Base-by-base conservation (phyloP, 148 eudicot genomes). In the Nepenthes mirabilis region DNA sequence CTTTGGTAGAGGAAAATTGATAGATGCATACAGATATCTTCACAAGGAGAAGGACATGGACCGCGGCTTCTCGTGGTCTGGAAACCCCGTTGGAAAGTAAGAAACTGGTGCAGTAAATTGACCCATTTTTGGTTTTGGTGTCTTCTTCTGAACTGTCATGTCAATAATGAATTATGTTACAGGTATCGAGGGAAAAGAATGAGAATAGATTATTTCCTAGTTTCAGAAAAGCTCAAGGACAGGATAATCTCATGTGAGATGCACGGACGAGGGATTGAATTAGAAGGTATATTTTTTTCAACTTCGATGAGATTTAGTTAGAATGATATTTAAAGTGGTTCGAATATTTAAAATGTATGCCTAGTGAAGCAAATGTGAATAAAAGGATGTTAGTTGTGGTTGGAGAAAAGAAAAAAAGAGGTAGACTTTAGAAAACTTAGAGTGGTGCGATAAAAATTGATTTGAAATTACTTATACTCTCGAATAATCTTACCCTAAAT, bases 141-240 rank as follows among this genome's bases (percentile, higher is more conserved):
- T 40, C 8, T 40, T 40, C 45, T 8, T 40, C 8, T 40, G 45
- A 40, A 40, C 6, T 40, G 45, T 3, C 8, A 40, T 8, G 4
- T 40, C 5, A 53, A 36, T 60, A 61, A 43, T 6, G 32, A 7
- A 14, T 48, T 65, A 43, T 65, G 50, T 34, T 76, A 68, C 85
- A 90, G 97, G 81, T 88, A 91, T 63, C 80, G 98, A 64, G 98
- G 96, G 70, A 91, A 91, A 79, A 85, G 96, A 78, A 91, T 91
- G 98, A 82, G 98, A 60, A 91, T 91, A 60, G 98, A 91, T 68
- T 91, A 91, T 67, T 82, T 88, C 47, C 12, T 85, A 33, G 88
- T 85, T 43, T 77, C 94, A 3, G 94, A 88, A 67, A 69, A 70
- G 71, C 74, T 88, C 49, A 82, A 77, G 68, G 84, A 85, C 47